Evolutionary conservation across 83 land plant genomes (phyloP).

Genomic region (Picea abies): DNA sequence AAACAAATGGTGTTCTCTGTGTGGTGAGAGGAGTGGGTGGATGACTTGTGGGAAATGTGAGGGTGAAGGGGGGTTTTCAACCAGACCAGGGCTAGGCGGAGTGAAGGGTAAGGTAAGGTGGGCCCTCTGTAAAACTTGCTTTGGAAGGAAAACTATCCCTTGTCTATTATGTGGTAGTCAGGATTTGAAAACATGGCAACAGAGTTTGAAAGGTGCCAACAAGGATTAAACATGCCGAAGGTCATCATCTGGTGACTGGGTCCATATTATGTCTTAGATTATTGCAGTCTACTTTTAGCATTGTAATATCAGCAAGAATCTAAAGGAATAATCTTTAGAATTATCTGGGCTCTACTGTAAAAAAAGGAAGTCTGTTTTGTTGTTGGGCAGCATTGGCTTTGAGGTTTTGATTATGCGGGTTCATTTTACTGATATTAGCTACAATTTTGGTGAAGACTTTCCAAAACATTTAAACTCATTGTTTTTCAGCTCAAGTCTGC

Average conservation of each 20-base stretch:
- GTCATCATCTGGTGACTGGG: neutral
- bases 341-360: neutral
- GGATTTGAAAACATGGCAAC: constrained; percentile 4
- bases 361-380: neutral
- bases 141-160: constrained; percentile 2
- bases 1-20: neutral
- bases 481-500: neutral
- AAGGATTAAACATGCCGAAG: neutral
- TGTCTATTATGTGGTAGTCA: constrained; percentile 5
- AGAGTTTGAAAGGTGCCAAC: neutral
- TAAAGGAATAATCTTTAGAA: neutral
- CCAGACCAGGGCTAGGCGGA: neutral
- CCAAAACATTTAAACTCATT: neutral
- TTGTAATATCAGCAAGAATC: neutral
- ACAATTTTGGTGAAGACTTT: neutral
- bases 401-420: neutral
- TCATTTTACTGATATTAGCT: neutral
- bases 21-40: neutral
- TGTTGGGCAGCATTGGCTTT: neutral
- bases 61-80: neutral
- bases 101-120: constrained; percentile 8
- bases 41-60: constrained; percentile 12
- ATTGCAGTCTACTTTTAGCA: neutral
- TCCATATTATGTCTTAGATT: neutral
- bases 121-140: neutral